Conservation (phyloP, 805 yeast species). For the Starmerella stellata region DNA sequence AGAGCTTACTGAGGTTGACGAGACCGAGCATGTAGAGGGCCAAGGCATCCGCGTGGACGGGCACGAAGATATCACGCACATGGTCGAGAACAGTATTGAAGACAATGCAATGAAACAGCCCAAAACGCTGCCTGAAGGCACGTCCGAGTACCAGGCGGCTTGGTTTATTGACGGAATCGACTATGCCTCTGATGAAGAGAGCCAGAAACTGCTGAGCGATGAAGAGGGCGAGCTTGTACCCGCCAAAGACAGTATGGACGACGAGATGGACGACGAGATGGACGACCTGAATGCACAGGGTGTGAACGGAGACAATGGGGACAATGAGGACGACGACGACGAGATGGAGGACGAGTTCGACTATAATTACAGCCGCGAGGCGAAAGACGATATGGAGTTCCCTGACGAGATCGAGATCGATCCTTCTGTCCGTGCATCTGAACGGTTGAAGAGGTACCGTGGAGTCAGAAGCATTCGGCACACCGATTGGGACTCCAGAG, state of each 20-base stretch:
- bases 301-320: slow-evolving; percentile 61
- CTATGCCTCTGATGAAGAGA: slow-evolving; percentile 26
- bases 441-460: slow-evolving; percentile 59
- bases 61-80: slow-evolving; percentile 30
- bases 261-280: slow-evolving; percentile 27
- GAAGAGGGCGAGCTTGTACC: slow-evolving; percentile 18
- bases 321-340: slow-evolving; percentile 18
- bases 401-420: slow-evolving; percentile 86
- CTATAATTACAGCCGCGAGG: slow-evolving; percentile 27
- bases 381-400: slow-evolving; percentile 72
- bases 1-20: slow-evolving; percentile 20
- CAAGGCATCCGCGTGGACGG: slow-evolving; percentile 42
- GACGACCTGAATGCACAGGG: slow-evolving; percentile 34
- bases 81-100: slow-evolving; percentile 21
- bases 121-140: slow-evolving; percentile 43
- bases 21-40: slow-evolving; percentile 19
- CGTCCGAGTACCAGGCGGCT: slow-evolving; percentile 58
- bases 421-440: slow-evolving; percentile 58
- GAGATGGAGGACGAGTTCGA: slow-evolving; percentile 29
- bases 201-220: slow-evolving; percentile 16
- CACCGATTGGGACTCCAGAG: slow-evolving; percentile 77
- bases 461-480: slow-evolving; percentile 70
- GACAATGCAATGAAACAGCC: slow-evolving; percentile 18
- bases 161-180: slow-evolving; percentile 42
- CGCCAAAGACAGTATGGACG: slow-evolving; percentile 27